phyloP scores from a whole-genome alignment of 805 yeast genomes.

The Ogataea methylovora region DNA sequence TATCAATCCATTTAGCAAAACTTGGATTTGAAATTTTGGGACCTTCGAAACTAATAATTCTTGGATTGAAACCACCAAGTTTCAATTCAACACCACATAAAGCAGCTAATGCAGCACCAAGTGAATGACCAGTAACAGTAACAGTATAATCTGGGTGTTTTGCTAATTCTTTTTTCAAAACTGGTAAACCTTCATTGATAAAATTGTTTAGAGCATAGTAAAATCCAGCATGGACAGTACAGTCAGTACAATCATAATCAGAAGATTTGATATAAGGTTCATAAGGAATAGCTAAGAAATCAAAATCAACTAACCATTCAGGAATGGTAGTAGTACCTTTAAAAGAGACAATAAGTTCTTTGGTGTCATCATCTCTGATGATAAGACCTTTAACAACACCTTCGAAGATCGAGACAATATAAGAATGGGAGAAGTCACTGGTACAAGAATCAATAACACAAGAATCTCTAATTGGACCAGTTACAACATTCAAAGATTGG shows the following conservation, averaged over 20 bases:
- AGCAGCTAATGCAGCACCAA: slow-evolving; percentile 66
- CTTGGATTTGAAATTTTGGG: slow-evolving; percentile 56
- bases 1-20: slow-evolving; percentile 46
- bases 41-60: slow-evolving; percentile 52
- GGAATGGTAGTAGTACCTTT: slow-evolving; percentile 56
- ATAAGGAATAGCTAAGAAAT: slow-evolving; percentile 38
- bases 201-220: slow-evolving; percentile 36
- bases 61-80: slow-evolving; percentile 44
- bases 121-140: slow-evolving; percentile 63
- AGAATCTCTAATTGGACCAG: slow-evolving; percentile 21
- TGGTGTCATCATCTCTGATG: slow-evolving; percentile 37
- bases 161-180: slow-evolving; percentile 25
- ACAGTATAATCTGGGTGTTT: slow-evolving; percentile 41
- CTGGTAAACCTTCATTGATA: slow-evolving; percentile 28
- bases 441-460: slow-evolving; percentile 28
- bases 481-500: slow-evolving; percentile 10
- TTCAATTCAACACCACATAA: slow-evolving; percentile 57
- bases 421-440: slow-evolving; percentile 17
- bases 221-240: slow-evolving; percentile 63
- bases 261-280: slow-evolving; percentile 27
- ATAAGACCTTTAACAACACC: slow-evolving; percentile 49
- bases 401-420: slow-evolving; percentile 32
- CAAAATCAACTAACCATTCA: slow-evolving; percentile 59
- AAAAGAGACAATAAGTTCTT: slow-evolving; percentile 42
- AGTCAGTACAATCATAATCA: slow-evolving; percentile 34